phyloP scores from a whole-genome alignment of 169 alveolate genomes.

The Cryptosporidium bovis region DNA sequence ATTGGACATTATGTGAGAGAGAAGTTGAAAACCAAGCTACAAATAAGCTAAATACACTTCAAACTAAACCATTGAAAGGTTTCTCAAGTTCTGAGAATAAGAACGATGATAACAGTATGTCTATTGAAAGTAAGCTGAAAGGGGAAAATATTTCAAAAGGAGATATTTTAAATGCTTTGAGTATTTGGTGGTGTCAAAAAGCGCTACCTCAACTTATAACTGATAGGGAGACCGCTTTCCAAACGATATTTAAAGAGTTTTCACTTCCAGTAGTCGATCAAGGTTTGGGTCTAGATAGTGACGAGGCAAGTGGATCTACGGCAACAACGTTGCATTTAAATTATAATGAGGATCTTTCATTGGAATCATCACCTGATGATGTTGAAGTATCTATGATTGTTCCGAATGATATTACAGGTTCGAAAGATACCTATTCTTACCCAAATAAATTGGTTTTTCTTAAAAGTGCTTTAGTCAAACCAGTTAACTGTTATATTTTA shows the following conservation, averaged over 20 bases:
- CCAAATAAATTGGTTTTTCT: constrained; percentile 46
- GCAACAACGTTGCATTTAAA: background rate
- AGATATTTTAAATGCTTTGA: constrained; percentile 20
- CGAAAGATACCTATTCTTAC: background rate
- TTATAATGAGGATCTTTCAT: background rate
- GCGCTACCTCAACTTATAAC: constrained; percentile 71
- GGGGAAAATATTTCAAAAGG: constrained; percentile 19
- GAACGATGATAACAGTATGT: background rate
- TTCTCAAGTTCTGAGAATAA: background rate
- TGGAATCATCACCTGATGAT: constrained; percentile 3
- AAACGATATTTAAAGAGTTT: constrained; percentile 43
- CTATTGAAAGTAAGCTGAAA: constrained; percentile 15
- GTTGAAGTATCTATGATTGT: background rate
- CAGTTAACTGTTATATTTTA: constrained; percentile 33
- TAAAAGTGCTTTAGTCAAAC: constrained; percentile 15
- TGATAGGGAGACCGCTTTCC: constrained; percentile 64
- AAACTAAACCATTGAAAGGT: constrained; percentile 3
- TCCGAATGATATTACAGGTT: background rate
- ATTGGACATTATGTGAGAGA: constrained; percentile 66
- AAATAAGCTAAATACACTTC: constrained; percentile 18
- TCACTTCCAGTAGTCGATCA: background rate
- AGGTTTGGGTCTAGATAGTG: background rate
- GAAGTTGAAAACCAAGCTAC: constrained; percentile 51
- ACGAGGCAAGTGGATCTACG: background rate
- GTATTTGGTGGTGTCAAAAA: constrained; percentile 74